Percentiles rank a stretch among this genome's conserved stretches.
phyloP scores from a whole-genome alignment of 2,329 filamentous ascomycete species.

The Diplocarpon rosae region DNA sequence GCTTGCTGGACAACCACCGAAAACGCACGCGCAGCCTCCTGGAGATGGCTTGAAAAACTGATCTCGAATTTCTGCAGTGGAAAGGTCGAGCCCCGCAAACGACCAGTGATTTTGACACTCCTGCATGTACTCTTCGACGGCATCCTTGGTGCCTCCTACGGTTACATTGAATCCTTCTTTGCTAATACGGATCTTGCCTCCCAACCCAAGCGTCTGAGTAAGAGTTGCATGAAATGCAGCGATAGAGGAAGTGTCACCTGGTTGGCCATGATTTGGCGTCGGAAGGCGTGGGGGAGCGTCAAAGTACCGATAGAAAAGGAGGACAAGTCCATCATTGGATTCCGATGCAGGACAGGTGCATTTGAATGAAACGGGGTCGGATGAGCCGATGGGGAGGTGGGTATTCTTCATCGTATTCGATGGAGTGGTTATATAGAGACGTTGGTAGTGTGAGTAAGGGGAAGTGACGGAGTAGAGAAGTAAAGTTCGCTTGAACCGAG shows the following conservation, averaged over 20 bases:
- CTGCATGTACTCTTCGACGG: constrained; percentile 21
- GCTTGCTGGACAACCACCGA: constrained; percentile 17
- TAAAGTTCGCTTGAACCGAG: not conserved
- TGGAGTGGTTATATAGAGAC: not conserved
- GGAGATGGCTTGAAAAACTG: constrained; percentile 24
- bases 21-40: constrained; percentile 25
- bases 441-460: not conserved
- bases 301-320: constrained; percentile 29
- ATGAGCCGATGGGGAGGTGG: constrained; percentile 17
- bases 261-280: not conserved
- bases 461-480: not conserved
- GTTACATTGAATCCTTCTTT: constrained; percentile 28
- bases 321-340: constrained; percentile 17
- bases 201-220: constrained; percentile 13
- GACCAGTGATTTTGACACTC: constrained; percentile 24
- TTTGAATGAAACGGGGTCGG: constrained; percentile 25
- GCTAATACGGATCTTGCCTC: constrained; percentile 25
- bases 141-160: constrained; percentile 19
- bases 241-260: constrained; percentile 10
- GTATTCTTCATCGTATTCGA: constrained; percentile 6
- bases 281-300: constrained; percentile 18
- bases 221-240: constrained; percentile 18
- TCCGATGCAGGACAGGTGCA: constrained; percentile 22
- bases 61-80: constrained; percentile 6
- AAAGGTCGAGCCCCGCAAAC: constrained; percentile 19